Percentiles rank a stretch among this genome's conserved stretches.
These are phyloP conservation scores for Nakazawaea wyomingensis DNA, from an alignment of 805 yeast genomes.

Conservation along the genomic window DNA sequence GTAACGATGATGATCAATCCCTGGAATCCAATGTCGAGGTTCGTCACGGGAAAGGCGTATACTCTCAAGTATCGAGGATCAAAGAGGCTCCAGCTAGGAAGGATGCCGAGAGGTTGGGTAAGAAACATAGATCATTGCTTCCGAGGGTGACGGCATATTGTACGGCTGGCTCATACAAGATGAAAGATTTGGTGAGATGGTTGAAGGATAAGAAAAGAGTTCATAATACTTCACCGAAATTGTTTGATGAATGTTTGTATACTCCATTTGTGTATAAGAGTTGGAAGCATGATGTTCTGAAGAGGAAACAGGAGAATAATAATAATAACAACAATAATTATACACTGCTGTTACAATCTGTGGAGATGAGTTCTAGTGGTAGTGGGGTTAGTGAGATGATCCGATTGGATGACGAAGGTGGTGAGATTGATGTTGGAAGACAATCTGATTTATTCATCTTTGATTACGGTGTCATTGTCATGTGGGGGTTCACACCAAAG, in stretches of 20 bases:
- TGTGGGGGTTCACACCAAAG: conserved; percentile 89
- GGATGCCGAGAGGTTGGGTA: conserved; percentile 92
- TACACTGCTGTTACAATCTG: too few relatives aligned
- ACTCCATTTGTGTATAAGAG: conserved; percentile 84
- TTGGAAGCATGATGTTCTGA: conserved; percentile 48
- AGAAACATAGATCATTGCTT: conserved; percentile 72
- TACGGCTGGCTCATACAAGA: conserved; percentile 86
- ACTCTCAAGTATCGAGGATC: conserved; percentile 78
- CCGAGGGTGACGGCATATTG: conserved; percentile 97
- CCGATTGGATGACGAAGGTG: conserved; percentile 88
- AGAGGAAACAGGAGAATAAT: conserved; percentile 8
- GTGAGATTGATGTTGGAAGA: conserved; percentile 84
- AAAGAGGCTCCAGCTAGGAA: conserved; percentile 84
- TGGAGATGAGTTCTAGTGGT: background rate
- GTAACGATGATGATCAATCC: conserved; percentile 14
- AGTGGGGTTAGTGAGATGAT: conserved; percentile 32
- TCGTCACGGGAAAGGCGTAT: conserved; percentile 46
- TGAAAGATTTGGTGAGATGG: conserved; percentile 86
- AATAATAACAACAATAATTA: too few relatives aligned
- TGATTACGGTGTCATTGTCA: conserved; percentile 94
- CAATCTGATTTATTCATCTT: conserved; percentile 78
- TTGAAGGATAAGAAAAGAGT: conserved; percentile 68
- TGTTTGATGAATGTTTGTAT: conserved; percentile 92
- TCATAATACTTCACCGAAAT: conserved; percentile 75
- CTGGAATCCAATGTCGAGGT: background rate